phyloP scores from a whole-genome alignment of 495 filamentous ascomycete genomes.

The Xylaria telfairii region DNA sequence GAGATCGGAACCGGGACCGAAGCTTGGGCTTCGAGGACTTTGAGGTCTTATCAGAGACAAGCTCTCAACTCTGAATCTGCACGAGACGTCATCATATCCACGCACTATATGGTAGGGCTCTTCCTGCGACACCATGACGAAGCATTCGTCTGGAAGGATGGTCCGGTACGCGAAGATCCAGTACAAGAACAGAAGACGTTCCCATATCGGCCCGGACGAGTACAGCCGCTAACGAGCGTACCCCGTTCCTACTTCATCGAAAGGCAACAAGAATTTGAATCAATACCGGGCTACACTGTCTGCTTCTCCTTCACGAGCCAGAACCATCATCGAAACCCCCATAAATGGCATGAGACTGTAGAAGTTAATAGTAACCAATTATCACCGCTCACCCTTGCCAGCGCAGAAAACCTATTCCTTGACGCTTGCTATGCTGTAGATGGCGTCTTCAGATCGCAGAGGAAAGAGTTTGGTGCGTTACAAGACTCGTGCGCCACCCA shows the following conservation, averaged over 20 bases:
- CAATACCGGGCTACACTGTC: conserved; percentile 51
- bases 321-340: conserved; percentile 40
- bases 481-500: conserved; percentile 33
- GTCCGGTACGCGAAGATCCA: conserved; percentile 42
- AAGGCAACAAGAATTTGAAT: conserved; percentile 49
- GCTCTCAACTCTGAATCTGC: conserved; percentile 46
- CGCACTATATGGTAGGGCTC: conserved; percentile 52
- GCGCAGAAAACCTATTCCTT: conserved; percentile 49
- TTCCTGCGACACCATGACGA: conserved; percentile 53
- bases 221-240: conserved; percentile 46
- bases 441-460: conserved; percentile 41
- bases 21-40: conserved; percentile 51
- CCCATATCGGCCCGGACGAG: conserved; percentile 39
- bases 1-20: conserved; percentile 47
- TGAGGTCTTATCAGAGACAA: conserved; percentile 54
- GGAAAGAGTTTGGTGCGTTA: conserved; percentile 40
- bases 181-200: conserved; percentile 38
- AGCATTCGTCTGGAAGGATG: conserved; percentile 50
- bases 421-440: conserved; percentile 46
- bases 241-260: conserved; percentile 51
- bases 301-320: conserved; percentile 47
- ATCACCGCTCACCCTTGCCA: conserved; percentile 46
- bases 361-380: conserved; percentile 48
- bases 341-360: conserved; percentile 37
- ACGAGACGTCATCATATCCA: conserved; percentile 49